Percentiles rank a stretch among this genome's conserved stretches.
Conservation (phyloP, 345 rosid species). For the Eucalyptus paniculata region DNA sequence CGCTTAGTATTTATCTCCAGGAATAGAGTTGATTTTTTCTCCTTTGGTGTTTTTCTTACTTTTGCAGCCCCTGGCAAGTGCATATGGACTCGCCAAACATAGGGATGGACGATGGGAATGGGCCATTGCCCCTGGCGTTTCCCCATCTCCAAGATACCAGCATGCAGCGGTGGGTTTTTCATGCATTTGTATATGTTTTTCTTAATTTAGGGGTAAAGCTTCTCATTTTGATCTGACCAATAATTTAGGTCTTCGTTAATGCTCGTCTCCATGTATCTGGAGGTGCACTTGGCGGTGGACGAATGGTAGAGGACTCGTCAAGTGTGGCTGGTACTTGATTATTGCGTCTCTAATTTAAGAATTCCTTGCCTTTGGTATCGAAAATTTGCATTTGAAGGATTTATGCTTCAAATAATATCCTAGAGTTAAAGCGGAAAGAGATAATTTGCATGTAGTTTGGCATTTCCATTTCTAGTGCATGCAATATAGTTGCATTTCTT, state of each 20-base stretch:
- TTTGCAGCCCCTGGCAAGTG: slow-evolving; percentile 89
- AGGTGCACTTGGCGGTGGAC: slow-evolving; percentile 99
- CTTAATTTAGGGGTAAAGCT: not conserved
- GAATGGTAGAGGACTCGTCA: slow-evolving; percentile 99
- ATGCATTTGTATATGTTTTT: not conserved
- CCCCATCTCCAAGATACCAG: slow-evolving; percentile 98
- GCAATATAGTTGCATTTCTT: not conserved
- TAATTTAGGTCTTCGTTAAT: slow-evolving; percentile 83
- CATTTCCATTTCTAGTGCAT: not conserved
- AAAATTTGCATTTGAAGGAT: not conserved
- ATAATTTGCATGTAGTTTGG: not conserved
- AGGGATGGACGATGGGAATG: slow-evolving; percentile 99
- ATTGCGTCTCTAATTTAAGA: not conserved
- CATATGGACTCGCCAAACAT: slow-evolving; percentile 98
- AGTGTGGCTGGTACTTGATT: slow-evolving; percentile 83
- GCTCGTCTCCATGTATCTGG: slow-evolving; percentile 99
- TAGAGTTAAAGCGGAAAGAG: not conserved
- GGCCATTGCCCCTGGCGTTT: slow-evolving; percentile 99
- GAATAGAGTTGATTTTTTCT: not conserved
- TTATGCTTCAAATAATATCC: not conserved
- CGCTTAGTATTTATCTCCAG: not conserved
- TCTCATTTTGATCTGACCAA: not conserved
- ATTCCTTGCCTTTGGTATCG: not conserved
- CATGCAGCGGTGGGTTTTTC: slow-evolving; percentile 86
- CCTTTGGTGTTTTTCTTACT: not conserved